phyloP scores from a whole-genome alignment of 768 basidiomycete species.

The Hypsizygus marmoreus region DNA sequence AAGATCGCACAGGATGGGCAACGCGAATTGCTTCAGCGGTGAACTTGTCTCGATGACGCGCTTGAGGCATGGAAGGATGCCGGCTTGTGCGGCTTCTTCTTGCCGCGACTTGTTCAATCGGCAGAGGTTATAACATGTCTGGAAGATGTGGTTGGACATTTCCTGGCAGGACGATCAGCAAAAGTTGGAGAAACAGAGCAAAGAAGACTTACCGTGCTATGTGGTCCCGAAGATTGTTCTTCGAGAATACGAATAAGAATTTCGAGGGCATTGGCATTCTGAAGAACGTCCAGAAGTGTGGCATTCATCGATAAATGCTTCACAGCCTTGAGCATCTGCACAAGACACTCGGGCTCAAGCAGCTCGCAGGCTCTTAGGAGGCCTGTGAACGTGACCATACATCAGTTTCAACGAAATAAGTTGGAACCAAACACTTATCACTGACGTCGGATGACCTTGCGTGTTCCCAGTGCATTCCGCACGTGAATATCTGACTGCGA shows the following conservation, averaged over 20 bases:
- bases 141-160: conserved; percentile 96
- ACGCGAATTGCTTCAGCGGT: conserved; percentile 93
- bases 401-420: conserved; percentile 13
- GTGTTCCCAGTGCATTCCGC: conserved; percentile 85
- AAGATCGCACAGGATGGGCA: conserved; percentile 95
- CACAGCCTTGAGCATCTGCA: conserved; percentile 89
- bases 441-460: conserved; percentile 89
- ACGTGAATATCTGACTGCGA: conserved; percentile 96
- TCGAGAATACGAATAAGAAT: conserved; percentile 85
- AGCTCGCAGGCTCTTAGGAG: conserved; percentile 84
- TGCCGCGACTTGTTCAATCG: conserved; percentile 92
- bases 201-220: conserved; percentile 67
- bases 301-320: conserved; percentile 97
- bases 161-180: conserved; percentile 54
- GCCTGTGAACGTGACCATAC: conserved; percentile 50
- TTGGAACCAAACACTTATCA: too few species aligned
- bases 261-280: conserved; percentile 95
- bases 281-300: conserved; percentile 86
- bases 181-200: not conserved
- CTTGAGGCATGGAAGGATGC: conserved; percentile 90
- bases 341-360: conserved; percentile 85
- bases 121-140: conserved; percentile 96
- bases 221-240: conserved; percentile 74
- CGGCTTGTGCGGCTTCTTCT: conserved; percentile 96
- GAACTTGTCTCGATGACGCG: conserved; percentile 86